Percentiles rank a stretch among this genome's conserved stretches.
phyloP scores from a whole-genome alignment of 257 asterid species.

The Leonotis leonurus region DNA sequence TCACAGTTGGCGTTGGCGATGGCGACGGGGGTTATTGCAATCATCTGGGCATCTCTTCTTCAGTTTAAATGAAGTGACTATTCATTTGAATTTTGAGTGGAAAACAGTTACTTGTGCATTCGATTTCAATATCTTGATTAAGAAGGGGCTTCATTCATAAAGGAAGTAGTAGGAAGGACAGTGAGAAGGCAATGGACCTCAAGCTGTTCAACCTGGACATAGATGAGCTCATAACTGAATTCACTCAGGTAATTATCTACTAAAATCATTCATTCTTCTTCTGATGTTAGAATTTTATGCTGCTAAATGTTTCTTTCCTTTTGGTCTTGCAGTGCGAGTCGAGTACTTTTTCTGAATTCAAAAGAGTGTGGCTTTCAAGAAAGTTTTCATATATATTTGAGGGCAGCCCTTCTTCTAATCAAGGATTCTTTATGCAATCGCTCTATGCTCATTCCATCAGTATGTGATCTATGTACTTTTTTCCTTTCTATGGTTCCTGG shows the following conservation, averaged over 20 bases:
- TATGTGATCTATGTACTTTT: conserved; percentile 17
- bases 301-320: not conserved
- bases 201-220: conserved; percentile 74
- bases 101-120: not conserved
- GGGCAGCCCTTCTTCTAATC: conserved; percentile 75
- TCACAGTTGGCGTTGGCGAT: too few relatives aligned
- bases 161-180: not conserved
- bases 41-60: not conserved
- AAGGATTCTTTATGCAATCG: conserved; percentile 83
- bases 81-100: not conserved
- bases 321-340: conserved; percentile 41
- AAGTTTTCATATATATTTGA: conserved; percentile 74
- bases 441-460: conserved; percentile 65
- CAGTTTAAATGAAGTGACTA: not conserved
- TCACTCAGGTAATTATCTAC: conserved; percentile 39
- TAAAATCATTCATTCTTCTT: not conserved
- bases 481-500: not conserved
- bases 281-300: not conserved
- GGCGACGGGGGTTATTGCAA: too few relatives aligned
- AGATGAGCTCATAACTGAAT: conserved; percentile 70
- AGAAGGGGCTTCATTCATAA: not conserved
- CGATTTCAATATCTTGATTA: conserved; percentile 6
- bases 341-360: conserved; percentile 55
- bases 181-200: conserved; percentile 49
- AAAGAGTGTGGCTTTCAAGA: conserved; percentile 64